Evolutionary conservation across 306 rosid species (phyloP).

Genomic region (Sechiopsis laciniata): DNA sequence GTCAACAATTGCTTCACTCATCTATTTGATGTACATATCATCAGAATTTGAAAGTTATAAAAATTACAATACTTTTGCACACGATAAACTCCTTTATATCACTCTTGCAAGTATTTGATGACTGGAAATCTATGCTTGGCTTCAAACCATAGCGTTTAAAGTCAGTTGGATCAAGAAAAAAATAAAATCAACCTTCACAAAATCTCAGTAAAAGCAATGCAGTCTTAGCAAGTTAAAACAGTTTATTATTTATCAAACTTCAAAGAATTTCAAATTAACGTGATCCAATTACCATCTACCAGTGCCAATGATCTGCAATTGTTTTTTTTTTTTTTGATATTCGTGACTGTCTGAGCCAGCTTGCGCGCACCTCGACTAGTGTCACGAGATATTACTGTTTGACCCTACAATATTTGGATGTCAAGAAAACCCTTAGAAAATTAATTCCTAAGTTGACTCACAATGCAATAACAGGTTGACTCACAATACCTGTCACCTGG

Average conservation of each 20-base stretch:
- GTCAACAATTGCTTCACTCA: constrained; percentile 10
- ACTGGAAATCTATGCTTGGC: too few relatives aligned
- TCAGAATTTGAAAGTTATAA: not conserved
- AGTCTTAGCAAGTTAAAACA: not conserved
- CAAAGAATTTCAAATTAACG: not conserved
- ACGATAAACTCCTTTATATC: too few relatives aligned
- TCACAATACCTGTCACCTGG: not conserved
- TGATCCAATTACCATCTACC: not conserved
- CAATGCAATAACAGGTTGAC: not conserved
- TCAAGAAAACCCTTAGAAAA: too few relatives aligned
- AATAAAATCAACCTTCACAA: not conserved
- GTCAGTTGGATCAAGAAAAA: not conserved
- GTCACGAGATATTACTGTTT: too few relatives aligned
- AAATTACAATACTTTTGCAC: not conserved
- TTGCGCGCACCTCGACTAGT: too few relatives aligned
- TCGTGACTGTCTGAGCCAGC: too few relatives aligned
- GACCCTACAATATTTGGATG: too few relatives aligned
- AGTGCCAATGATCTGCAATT: not conserved
- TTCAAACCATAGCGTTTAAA: not conserved
- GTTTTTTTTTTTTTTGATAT: too few relatives aligned
- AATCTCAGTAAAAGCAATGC: not conserved
- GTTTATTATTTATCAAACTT: not conserved
- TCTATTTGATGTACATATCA: not conserved
- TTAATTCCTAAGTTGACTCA: too few relatives aligned
- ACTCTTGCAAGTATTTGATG: too few relatives aligned